Evolutionary conservation across 2,329 filamentous ascomycete species (phyloP), one percentile per base, ranked within the genome.

Genomic region (Alternaria dauci): DNA sequence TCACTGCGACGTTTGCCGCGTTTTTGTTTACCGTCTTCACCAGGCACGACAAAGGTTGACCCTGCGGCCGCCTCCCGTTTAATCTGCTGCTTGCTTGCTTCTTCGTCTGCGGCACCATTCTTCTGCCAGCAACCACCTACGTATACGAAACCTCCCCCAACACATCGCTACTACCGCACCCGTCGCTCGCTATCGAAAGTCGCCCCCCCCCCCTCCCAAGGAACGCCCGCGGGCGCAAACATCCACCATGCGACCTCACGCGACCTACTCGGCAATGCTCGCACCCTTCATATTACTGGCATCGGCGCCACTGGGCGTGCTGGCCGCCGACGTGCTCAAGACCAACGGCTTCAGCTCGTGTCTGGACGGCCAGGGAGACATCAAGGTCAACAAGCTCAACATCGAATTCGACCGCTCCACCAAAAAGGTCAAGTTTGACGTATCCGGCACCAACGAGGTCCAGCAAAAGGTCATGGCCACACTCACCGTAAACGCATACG

Each of bases 281-380:
- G 73, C 76, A 25, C 73, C 76, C n/a, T 75, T 76, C 28, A 57
- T 79, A 69, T 68, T 79, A 62, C 65, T 79, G 48, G 76, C 74
- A 36, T 76, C 75, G 5, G 74, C 75, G 42, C 77, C 77, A 39
- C 71, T 78, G 70, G 80, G 83, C 59, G 89, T 85, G 55, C 76
- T 91, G 60, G 91, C 87, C 57, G 84, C 81, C 62, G 88, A 94
- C 69, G 83, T 96, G 59, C 86, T 99, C 59, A 87, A 89, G 75
- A 97, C 94, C 25, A 87, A 86, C 64, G 92, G 93, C 60, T 96
- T 95, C 81, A 87, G 84, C 72, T 88, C 89, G 66, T 98, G 95
- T 80, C 70, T 85, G 70, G 78, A 83, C 59, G 80, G 86, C 69
- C 73, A 82, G 60, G 65, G 69, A n/a, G 80, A 82, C 38, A 88